These are phyloP conservation scores for Trichoderma atroviride DNA, from an alignment of 2,329 filamentous ascomycete species.

Conservation along the genomic window DNA sequence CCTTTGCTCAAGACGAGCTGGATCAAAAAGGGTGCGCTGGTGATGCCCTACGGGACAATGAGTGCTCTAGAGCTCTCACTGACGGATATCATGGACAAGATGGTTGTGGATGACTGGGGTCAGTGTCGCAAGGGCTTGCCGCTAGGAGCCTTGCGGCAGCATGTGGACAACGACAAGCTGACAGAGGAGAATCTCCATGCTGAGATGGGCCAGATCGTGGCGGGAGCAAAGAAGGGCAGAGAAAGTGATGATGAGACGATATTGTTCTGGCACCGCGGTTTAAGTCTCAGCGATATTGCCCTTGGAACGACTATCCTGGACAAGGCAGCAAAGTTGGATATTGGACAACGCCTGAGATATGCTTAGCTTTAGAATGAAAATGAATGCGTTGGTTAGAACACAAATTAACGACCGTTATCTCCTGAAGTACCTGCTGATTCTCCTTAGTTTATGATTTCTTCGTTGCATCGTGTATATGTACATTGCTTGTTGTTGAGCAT, in stretches of 20 bases:
- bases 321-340: slow-evolving; percentile 22
- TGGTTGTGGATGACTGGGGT: slow-evolving; percentile 26
- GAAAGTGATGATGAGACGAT: slow-evolving; percentile 26
- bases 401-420: neutral
- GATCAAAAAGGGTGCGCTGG: slow-evolving; percentile 20
- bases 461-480: neutral
- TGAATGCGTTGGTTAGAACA: neutral
- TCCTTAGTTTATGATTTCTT: neutral
- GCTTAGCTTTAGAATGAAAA: neutral
- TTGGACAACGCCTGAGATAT: slow-evolving; percentile 25
- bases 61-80: slow-evolving; percentile 24
- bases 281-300: slow-evolving; percentile 26
- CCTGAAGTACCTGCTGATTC: neutral
- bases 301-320: slow-evolving; percentile 22
- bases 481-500: neutral
- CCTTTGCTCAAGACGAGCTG: slow-evolving; percentile 22
- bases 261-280: slow-evolving; percentile 26
- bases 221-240: slow-evolving; percentile 22
- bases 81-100: slow-evolving; percentile 26
- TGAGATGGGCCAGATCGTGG: slow-evolving; percentile 25
- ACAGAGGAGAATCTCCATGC: slow-evolving; percentile 26
- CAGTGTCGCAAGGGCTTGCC: slow-evolving; percentile 27
- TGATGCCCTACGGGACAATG: slow-evolving; percentile 26
- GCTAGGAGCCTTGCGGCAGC: slow-evolving; percentile 25
- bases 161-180: slow-evolving; percentile 26